Conservation (phyloP, 1,139 yeast species). For the Geotrichum aggregatum region DNA sequence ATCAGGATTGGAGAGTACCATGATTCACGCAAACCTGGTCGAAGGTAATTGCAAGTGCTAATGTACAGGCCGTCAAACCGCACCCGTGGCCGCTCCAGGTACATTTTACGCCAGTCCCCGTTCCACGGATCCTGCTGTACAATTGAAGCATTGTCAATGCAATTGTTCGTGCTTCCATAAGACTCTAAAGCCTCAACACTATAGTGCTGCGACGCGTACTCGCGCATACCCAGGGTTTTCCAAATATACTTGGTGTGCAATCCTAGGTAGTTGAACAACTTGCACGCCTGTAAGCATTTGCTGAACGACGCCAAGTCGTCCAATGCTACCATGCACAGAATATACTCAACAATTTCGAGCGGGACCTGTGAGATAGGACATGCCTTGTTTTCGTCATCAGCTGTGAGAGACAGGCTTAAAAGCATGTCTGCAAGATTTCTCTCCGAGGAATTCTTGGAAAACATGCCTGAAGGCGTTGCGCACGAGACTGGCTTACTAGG, state of each 20-base stretch:
- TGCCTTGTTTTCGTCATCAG: constrained; percentile 44
- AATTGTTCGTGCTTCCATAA: too few species aligned
- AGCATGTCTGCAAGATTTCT: neutral
- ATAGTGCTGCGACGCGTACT: constrained; percentile 54
- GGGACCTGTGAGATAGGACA: constrained; percentile 59
- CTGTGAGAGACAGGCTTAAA: constrained; percentile 35
- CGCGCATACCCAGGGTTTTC: constrained; percentile 51
- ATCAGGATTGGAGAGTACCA: constrained; percentile 75
- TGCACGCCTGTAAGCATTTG: constrained; percentile 58
- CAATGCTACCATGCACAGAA: constrained; percentile 52
- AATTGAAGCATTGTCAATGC: constrained; percentile 2
- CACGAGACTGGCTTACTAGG: neutral
- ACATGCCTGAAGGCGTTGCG: too few species aligned
- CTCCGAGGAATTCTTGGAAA: too few species aligned
- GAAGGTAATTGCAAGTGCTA: constrained; percentile 74
- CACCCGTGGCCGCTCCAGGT: constrained; percentile 58
- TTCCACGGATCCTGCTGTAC: constrained; percentile 23
- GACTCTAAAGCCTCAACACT: constrained; percentile 19
- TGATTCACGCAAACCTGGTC: constrained; percentile 73
- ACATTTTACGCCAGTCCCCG: constrained; percentile 41
- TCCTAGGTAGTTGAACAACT: constrained; percentile 58
- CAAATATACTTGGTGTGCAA: constrained; percentile 53
- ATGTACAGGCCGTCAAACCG: constrained; percentile 82
- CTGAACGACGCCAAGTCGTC: constrained; percentile 62
- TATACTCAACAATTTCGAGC: constrained; percentile 56